phyloP scores from a whole-genome alignment of 441 rosid species.

The Gossypium trilobum region DNA sequence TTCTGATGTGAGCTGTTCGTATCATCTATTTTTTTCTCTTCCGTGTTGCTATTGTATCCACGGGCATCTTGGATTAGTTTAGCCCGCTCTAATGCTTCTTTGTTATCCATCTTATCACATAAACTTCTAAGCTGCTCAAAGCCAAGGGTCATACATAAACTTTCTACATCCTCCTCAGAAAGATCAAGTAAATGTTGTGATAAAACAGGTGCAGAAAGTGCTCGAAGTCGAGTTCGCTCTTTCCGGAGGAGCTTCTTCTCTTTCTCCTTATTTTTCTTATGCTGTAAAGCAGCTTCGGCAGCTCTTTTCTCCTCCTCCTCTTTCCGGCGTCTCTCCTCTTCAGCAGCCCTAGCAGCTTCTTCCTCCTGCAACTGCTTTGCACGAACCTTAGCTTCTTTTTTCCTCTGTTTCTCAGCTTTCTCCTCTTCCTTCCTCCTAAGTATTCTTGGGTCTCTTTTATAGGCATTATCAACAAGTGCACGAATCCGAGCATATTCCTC shows the following conservation, averaged over 20 bases:
- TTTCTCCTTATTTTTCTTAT: conserved; percentile 75
- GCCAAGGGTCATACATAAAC: conserved; percentile 54
- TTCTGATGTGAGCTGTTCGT: conserved; percentile 43
- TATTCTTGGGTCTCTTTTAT: conserved; percentile 80
- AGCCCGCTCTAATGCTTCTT: conserved; percentile 48
- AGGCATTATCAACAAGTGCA: conserved; percentile 79
- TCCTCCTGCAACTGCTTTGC: conserved; percentile 84
- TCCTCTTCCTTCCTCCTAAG: conserved; percentile 71
- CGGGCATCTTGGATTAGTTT: conserved; percentile 45
- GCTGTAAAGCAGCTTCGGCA: conserved; percentile 73
- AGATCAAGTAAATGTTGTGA: conserved; percentile 52
- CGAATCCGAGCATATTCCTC: conserved; percentile 83
- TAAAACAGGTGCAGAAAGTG: conserved; percentile 53
- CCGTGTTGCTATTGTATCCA: conserved; percentile 25
- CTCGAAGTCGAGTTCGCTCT: conserved; percentile 75
- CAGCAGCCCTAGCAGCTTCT: conserved; percentile 72
- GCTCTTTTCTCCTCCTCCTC: conserved; percentile 73
- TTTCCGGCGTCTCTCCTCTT: conserved; percentile 62
- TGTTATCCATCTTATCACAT: conserved; percentile 59
- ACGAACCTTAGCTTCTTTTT: conserved; percentile 66
- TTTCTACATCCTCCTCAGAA: conserved; percentile 63
- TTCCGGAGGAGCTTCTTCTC: conserved; percentile 83
- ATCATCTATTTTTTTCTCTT: conserved; percentile 33
- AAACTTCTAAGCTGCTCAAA: conserved; percentile 51
- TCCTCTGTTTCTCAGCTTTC: conserved; percentile 82